These are phyloP conservation scores for Beauveria sp. DNA, from an alignment of 2,329 filamentous ascomycete species.

Conservation along the genomic window DNA sequence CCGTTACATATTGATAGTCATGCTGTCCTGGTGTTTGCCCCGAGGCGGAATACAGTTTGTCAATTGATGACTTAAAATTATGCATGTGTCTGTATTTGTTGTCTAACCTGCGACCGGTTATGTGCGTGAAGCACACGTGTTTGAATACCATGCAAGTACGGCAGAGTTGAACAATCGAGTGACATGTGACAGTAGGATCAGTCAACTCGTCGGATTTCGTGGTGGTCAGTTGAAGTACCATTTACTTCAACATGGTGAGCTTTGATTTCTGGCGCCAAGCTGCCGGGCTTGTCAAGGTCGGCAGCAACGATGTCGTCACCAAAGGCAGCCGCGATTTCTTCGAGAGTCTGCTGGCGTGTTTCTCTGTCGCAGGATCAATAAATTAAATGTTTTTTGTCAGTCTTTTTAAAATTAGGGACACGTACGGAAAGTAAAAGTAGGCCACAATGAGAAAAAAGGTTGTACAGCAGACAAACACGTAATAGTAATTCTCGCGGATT, in stretches of 20 bases:
- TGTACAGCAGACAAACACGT: conserved; percentile 48
- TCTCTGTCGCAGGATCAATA: conserved; percentile 20
- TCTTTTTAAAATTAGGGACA: too few species aligned
- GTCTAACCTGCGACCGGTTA: too few species aligned
- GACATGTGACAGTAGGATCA: too few species aligned
- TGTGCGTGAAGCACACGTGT: too few species aligned
- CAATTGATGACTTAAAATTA: too few species aligned
- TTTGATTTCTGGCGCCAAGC: not conserved
- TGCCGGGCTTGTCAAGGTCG: not conserved
- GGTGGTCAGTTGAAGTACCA: not conserved
- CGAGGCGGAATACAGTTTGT: too few species aligned
- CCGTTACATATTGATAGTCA: too few species aligned
- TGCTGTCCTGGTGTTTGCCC: too few species aligned
- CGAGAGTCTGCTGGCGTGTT: conserved; percentile 38
- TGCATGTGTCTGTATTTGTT: too few species aligned
- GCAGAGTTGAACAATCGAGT: too few species aligned
- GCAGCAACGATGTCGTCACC: conserved; percentile 34
- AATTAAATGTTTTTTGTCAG: not conserved
- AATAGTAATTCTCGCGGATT: conserved; percentile 54
- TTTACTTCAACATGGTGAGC: not conserved
- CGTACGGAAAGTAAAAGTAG: conserved; percentile 44
- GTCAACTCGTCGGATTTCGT: not conserved
- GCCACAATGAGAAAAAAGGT: conserved; percentile 42
- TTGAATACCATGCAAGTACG: too few species aligned
- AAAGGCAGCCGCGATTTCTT: conserved; percentile 41